phyloP scores from a whole-genome alignment of 345 rosid species.

The Raphanus sativus region DNA sequence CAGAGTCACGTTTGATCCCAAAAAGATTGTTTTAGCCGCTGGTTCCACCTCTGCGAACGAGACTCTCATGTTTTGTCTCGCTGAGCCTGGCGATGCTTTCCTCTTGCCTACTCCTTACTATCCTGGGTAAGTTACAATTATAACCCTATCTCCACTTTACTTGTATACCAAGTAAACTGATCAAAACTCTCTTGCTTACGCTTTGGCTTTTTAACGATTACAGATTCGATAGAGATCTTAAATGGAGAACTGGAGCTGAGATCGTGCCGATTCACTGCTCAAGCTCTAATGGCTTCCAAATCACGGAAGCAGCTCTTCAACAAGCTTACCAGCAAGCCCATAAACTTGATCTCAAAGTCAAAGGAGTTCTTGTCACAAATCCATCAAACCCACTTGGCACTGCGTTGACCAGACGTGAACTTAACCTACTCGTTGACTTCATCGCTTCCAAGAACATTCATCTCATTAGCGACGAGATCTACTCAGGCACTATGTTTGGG shows the following conservation, averaged over 20 bases:
- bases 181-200: slow-evolving; percentile 13
- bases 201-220: slow-evolving; percentile 17
- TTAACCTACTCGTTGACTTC: slow-evolving; percentile 66
- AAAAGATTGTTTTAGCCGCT: slow-evolving; percentile 64
- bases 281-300: slow-evolving; percentile 60
- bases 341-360: slow-evolving; percentile 56
- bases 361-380: slow-evolving; percentile 77
- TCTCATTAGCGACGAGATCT: slow-evolving; percentile 77
- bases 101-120: slow-evolving; percentile 84
- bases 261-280: slow-evolving; percentile 60
- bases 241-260: slow-evolving; percentile 66
- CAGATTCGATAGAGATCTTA: slow-evolving; percentile 78
- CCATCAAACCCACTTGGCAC: slow-evolving; percentile 87
- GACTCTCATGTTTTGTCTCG: slow-evolving; percentile 73
- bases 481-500: slow-evolving; percentile 71
- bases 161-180: slow-evolving; percentile 25
- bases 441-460: slow-evolving; percentile 57
- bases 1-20: slow-evolving; percentile 59
- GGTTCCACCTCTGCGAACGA: slow-evolving; percentile 89
- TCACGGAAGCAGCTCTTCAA: slow-evolving; percentile 60
- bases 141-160: slow-evolving; percentile 25
- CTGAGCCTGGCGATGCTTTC: slow-evolving; percentile 73
- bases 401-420: slow-evolving; percentile 53
- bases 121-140: slow-evolving; percentile 58
- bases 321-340: slow-evolving; percentile 66